Base-by-base conservation (phyloP, 2,329 filamentous ascomycete genomes). In the Hymenoscyphus albidus region DNA sequence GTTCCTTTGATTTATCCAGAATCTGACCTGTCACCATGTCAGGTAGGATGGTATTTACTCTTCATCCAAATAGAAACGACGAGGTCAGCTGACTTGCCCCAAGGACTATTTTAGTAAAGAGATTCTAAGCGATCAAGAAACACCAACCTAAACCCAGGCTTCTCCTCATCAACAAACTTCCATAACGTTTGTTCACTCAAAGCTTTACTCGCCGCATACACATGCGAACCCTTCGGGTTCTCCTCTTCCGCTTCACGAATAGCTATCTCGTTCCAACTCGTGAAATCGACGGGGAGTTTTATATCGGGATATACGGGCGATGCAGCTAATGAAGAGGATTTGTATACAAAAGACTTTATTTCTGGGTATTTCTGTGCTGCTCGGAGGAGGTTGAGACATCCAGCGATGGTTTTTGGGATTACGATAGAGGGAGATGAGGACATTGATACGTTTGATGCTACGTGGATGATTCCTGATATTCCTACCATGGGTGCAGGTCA, bases 161-260 rank as follows among this genome's bases (percentile, higher is more conserved):
- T 57, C n/a, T 57, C 31, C 12, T 35, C 55, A 10, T 38, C 32
- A 38, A 57, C 55, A 5, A 57, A 35, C 9, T 57, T 38, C 77
- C 78, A 79, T 2, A 74, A 58, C 1, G 69, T 73, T 61, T 74
- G 68, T 59, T 80, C 78, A 0, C 70, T 69, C 32, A 75, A 70
- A 2, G 73, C 67, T 62, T 80, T 80, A 64, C 75, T 76, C 0
- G 78, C 55, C 3, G 55, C 27, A 13, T 57, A 57, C 0, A 57
- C 55, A 13, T 32, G 31, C 5, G 32, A 57, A 35, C 55, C 55
- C 6, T 27, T 57, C 10, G 55, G 55, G 5, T 18, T 57, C 14
- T 2, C 7, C 9, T 10, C 18, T 4, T 13, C 7, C 9, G 48
- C 48, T 54, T 54, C 48, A 27, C 18, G 48, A 18, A 57, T 38